These are phyloP conservation scores for Trichosporon asahii DNA, from an alignment of 1,284 basidiomycete genomes.

Conservation along the genomic window DNA sequence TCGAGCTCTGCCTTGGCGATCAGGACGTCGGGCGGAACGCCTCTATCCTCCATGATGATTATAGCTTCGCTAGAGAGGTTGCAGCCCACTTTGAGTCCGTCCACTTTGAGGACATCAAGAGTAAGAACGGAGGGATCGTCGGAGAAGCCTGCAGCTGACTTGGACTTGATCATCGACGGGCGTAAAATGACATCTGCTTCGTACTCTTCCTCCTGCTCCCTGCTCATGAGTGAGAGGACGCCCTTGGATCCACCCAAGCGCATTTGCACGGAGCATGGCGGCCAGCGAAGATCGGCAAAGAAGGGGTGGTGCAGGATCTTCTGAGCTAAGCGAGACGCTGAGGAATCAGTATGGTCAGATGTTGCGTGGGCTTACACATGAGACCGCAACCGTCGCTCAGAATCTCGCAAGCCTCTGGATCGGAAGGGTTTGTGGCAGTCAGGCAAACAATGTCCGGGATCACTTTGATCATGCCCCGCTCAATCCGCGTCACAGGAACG, in stretches of 20 bases:
- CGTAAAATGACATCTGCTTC: slow-evolving; percentile 36
- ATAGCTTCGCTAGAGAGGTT: slow-evolving; percentile 35
- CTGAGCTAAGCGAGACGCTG: slow-evolving; percentile 32
- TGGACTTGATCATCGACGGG: slow-evolving; percentile 42
- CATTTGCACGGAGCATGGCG: slow-evolving; percentile 37
- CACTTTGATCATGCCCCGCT: slow-evolving; percentile 17
- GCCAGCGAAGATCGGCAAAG: slow-evolving; percentile 16
- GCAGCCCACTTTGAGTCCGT: slow-evolving; percentile 30
- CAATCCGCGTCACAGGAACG: slow-evolving; percentile 27
- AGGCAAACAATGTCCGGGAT: slow-evolving; percentile 34
- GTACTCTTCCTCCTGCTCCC: slow-evolving; percentile 22
- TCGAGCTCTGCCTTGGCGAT: slow-evolving; percentile 24
- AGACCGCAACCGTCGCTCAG: slow-evolving; percentile 45
- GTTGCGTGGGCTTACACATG: slow-evolving; percentile 33
- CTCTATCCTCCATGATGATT: slow-evolving; percentile 33
- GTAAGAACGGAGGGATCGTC: slow-evolving; percentile 32
- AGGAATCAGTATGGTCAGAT: not conserved
- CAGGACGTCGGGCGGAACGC: slow-evolving; percentile 30
- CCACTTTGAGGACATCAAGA: slow-evolving; percentile 34
- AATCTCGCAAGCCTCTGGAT: slow-evolving; percentile 9
- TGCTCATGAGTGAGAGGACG: slow-evolving; percentile 38
- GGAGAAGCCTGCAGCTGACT: slow-evolving; percentile 15
- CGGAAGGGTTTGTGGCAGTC: slow-evolving; percentile 21
- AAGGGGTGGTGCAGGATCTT: slow-evolving; percentile 24
- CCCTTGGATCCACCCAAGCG: slow-evolving; percentile 43